A percentile compares a stretch with the other conserved stretches of the same genome.
Evolutionary conservation across 805 yeast species (phyloP).

Genomic region (Yamadazyma endophytica): DNA sequence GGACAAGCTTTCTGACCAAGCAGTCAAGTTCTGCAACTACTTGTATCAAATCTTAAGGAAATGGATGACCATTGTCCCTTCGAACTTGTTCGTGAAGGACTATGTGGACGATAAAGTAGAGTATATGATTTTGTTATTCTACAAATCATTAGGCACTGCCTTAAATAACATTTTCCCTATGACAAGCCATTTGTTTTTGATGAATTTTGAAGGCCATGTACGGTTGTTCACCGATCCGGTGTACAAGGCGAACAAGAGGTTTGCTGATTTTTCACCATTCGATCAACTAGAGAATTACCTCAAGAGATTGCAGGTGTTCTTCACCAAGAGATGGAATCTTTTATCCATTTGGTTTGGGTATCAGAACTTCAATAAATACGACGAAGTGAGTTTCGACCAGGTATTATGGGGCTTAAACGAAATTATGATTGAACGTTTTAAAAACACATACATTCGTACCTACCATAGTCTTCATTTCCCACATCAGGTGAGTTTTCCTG

Average conservation of each 20-base stretch:
- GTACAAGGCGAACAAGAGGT: constrained; percentile 1
- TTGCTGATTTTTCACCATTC: too few relatives aligned
- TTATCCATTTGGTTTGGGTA: constrained; percentile 15
- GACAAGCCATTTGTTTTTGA: constrained; percentile 16
- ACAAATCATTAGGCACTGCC: constrained; percentile 10
- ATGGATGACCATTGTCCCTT: constrained; percentile 19
- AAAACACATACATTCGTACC: constrained; percentile 7
- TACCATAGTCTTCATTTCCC: constrained; percentile 20
- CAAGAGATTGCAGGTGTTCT: constrained; percentile 15
- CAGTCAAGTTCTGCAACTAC: too few relatives aligned
- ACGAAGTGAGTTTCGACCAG: constrained; percentile 5
- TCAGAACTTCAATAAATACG: constrained; percentile 8
- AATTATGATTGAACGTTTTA: constrained; percentile 18
- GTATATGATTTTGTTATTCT: constrained; percentile 11
- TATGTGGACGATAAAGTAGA: constrained; percentile 11
- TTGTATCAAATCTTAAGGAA: constrained; percentile 16
- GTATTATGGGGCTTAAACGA: constrained; percentile 15
- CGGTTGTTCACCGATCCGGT: constrained; percentile 10
- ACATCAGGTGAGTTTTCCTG: constrained; percentile 3
- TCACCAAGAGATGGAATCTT: constrained; percentile 16
- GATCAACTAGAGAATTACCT: constrained; percentile 13
- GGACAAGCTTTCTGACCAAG: too few relatives aligned
- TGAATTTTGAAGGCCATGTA: constrained; percentile 20
- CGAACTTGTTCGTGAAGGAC: constrained; percentile 12
- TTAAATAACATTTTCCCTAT: constrained; percentile 20